Base-by-base conservation (phyloP, 2,329 filamentous ascomycete species). In the Venturia effusa region DNA sequence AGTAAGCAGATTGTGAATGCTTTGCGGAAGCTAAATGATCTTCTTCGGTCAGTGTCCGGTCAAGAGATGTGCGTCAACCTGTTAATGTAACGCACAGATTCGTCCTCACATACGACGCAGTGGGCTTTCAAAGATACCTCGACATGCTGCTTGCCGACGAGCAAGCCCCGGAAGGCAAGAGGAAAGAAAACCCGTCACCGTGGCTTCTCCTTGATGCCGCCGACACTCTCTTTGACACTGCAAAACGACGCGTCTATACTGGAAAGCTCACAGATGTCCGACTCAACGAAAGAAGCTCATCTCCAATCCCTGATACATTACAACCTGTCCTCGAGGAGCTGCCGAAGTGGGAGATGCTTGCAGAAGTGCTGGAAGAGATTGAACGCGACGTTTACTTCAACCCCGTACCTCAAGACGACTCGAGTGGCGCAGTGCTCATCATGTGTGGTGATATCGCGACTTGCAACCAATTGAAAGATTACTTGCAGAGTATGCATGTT, bases 151-250 rank as follows among this genome's bases (percentile, higher is more conserved):
- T 96, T 60, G 91, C 93, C 11, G 90, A 92, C 0, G 92, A 96
- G 71, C 89, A 90, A 59, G 92, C 94, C 4, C 88, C 90, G 1
- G 89, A 92, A 10, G 92, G 92, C 0, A 93, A 92, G 2, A 96
- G 87, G 2, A 85, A 88, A 67, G 90, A 96, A 71, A 92, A 88
- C 40, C 91, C 96, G 70, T 95, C 92, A 0, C 94, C 94, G 0
- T 99, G 94, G 94, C 80, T 99, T 39, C 97, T 97, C 69, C 82
- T 97, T 5, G 94, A 97, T 74, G 92, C 93, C 30, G 93, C 94
- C 0, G 90, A 97, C 74, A 92, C 90, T 19, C 90, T 99, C 15
- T 97, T 99, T 68, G 89, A 92, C 66, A 92, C 90, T 3, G 92
- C 94, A 1, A 94, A 92, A 73, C 84, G 87, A 64, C 83, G 94